phyloP scores from a whole-genome alignment of 1,284 basidiomycete species.

The Marasmius tenuissimus region DNA sequence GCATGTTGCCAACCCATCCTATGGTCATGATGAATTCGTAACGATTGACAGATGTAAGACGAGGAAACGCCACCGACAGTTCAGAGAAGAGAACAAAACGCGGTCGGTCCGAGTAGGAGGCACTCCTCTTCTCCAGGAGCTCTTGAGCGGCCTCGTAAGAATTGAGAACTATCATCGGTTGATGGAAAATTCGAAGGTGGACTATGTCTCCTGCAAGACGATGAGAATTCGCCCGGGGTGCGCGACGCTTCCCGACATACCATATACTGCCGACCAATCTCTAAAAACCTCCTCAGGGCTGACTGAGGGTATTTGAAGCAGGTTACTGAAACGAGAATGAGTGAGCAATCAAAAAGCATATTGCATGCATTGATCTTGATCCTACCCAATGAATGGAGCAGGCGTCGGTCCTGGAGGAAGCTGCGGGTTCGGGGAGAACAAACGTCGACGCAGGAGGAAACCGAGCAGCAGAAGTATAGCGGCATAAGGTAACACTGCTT shows the following conservation, averaged over 20 bases:
- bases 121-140: constrained; percentile 45
- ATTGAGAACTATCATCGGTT: constrained; percentile 44
- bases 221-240: neutral
- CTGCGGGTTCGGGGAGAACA: neutral
- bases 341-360: constrained; percentile 4
- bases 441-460: neutral
- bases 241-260: neutral
- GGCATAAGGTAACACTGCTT: neutral
- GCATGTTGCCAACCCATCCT: constrained; percentile 49
- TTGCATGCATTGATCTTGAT: neutral
- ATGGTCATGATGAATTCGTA: constrained; percentile 6
- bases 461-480: neutral
- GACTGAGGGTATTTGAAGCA: constrained; percentile 8
- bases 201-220: constrained; percentile 37
- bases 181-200: constrained; percentile 38
- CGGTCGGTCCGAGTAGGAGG: constrained; percentile 50
- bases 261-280: constrained; percentile 10
- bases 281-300: constrained; percentile 6
- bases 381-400: constrained; percentile 10
- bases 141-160: constrained; percentile 40
- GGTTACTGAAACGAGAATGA: constrained; percentile 7
- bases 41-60: neutral
- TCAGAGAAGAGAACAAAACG: constrained; percentile 47
- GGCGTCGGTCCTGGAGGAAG: constrained; percentile 12
- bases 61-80: constrained; percentile 30